These are phyloP conservation scores for Fusarium subtropicale DNA, from an alignment of 2,329 filamentous ascomycete genomes.

Conservation along the genomic window DNA sequence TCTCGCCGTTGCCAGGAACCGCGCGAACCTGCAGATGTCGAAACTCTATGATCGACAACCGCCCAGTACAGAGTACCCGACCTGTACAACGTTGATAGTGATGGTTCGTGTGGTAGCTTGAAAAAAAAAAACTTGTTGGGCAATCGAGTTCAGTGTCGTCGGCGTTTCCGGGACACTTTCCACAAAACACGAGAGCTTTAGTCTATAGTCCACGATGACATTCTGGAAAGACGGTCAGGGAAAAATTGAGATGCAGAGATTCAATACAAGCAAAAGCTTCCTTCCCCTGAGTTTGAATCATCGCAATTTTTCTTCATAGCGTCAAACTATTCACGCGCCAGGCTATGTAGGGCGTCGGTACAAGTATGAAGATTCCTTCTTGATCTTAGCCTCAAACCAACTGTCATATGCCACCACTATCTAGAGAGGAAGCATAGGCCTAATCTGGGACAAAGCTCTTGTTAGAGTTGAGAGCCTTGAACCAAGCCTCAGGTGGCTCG, in stretches of 20 bases:
- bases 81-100: slow-evolving; percentile 5
- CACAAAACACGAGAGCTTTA: slow-evolving; percentile 8
- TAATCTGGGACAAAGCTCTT: slow-evolving; percentile 27
- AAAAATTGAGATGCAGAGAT: slow-evolving; percentile 13
- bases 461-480: slow-evolving; percentile 23
- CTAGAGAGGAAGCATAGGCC: slow-evolving; percentile 33
- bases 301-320: slow-evolving; percentile 37
- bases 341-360: slow-evolving; percentile 28
- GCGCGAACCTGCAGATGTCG: slow-evolving; percentile 27
- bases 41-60: slow-evolving; percentile 24
- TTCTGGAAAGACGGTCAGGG: slow-evolving; percentile 20
- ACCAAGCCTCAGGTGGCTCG: slow-evolving; percentile 32
- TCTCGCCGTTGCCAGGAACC: slow-evolving; percentile 38
- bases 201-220: slow-evolving; percentile 4
- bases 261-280: slow-evolving; percentile 16
- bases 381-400: slow-evolving; percentile 42
- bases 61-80: background rate
- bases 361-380: slow-evolving; percentile 41
- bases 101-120: background rate
- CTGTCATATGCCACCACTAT: slow-evolving; percentile 38
- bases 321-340: slow-evolving; percentile 32
- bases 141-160: slow-evolving; percentile 35
- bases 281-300: slow-evolving; percentile 28
- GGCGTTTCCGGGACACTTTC: slow-evolving; percentile 36
- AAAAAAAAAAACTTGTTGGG: background rate